phyloP scores from a whole-genome alignment of 2,329 filamentous ascomycete genomes.

The Epichloe sylvatica region DNA sequence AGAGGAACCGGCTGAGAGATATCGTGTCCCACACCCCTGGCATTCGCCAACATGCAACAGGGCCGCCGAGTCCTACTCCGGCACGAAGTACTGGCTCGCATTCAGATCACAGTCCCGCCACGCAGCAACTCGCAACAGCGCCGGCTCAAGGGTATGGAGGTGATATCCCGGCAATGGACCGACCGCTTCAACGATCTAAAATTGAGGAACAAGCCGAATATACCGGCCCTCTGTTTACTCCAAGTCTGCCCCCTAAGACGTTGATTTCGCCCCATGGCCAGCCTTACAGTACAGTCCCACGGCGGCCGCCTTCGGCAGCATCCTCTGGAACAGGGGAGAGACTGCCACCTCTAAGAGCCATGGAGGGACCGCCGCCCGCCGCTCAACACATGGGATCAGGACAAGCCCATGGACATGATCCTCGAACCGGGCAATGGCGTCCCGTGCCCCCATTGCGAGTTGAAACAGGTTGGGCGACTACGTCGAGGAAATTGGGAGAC shows the following conservation, averaged over 20 bases:
- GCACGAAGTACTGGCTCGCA: conserved; percentile 22
- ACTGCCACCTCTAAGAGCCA: conserved; percentile 32
- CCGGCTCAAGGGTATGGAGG: conserved; percentile 22
- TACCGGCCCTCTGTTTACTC: conserved; percentile 25
- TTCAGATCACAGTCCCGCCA: conserved; percentile 24
- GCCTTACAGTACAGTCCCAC: conserved; percentile 20
- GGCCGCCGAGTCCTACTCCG: conserved; percentile 35
- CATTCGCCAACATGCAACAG: conserved; percentile 37
- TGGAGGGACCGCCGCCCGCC: conserved; percentile 23
- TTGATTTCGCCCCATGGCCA: conserved; percentile 29
- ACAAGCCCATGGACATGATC: conserved; percentile 21
- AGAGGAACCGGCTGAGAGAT: conserved; percentile 59
- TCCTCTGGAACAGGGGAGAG: conserved; percentile 26
- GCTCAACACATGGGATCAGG: conserved; percentile 12
- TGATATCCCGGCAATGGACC: conserved; percentile 31
- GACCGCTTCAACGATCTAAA: conserved; percentile 31
- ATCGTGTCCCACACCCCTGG: conserved; percentile 47
- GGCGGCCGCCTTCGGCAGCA: conserved; percentile 25
- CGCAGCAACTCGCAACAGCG: conserved; percentile 14
- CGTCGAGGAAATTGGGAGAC: conserved; percentile 12
- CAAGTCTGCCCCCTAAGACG: conserved; percentile 20
- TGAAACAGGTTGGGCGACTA: conserved; percentile 25
- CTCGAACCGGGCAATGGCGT: conserved; percentile 23
- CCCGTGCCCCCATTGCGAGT: conserved; percentile 17
- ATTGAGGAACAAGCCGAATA: conserved; percentile 34